Percentiles rank a stretch among this genome's conserved stretches.
These are phyloP conservation scores for Blastocladiella emersonii DNA, from an alignment of 371 early-diverging fungal genomes.

Conservation along the genomic window DNA sequence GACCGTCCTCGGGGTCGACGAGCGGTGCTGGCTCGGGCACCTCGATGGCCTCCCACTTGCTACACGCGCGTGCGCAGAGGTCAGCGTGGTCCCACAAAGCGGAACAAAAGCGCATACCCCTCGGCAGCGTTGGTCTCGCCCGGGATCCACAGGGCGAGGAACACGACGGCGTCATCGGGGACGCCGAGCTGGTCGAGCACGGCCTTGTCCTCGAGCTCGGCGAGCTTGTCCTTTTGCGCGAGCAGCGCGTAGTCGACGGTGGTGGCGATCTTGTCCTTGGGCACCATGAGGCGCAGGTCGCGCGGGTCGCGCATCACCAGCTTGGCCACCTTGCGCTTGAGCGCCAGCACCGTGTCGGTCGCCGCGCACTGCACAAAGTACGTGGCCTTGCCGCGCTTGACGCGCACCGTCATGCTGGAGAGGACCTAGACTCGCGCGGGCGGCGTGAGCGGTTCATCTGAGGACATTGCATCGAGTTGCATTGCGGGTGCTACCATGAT, in stretches of 20 bases:
- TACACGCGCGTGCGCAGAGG: background rate
- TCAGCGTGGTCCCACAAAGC: background rate
- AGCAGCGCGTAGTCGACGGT: background rate
- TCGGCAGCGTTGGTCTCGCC: conserved; percentile 2
- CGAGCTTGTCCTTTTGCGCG: background rate
- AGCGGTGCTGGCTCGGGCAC: background rate
- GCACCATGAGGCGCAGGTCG: conserved; percentile 5
- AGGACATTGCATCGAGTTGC: no score
- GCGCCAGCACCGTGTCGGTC: conserved; percentile 1
- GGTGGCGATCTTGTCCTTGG: conserved; percentile 3
- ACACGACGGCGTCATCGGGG: conserved; percentile 5
- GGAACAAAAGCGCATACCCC: background rate
- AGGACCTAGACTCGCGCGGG: no score
- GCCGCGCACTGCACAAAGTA: conserved; percentile 4
- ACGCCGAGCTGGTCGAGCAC: conserved; percentile 7
- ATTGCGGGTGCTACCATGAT: no score
- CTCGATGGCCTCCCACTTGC: background rate
- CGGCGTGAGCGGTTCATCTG: no score
- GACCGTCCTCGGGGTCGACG: background rate
- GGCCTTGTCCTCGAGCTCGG: conserved; percentile 8
- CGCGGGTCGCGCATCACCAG: background rate
- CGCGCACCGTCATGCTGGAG: conserved; percentile 1
- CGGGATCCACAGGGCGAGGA: conserved; percentile 2
- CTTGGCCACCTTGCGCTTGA: conserved; percentile 1
- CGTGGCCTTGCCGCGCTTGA: conserved; percentile 6